Evolutionary conservation across 2,329 filamentous ascomycete species (phyloP).

Genomic region (Cordyceps sp.): DNA sequence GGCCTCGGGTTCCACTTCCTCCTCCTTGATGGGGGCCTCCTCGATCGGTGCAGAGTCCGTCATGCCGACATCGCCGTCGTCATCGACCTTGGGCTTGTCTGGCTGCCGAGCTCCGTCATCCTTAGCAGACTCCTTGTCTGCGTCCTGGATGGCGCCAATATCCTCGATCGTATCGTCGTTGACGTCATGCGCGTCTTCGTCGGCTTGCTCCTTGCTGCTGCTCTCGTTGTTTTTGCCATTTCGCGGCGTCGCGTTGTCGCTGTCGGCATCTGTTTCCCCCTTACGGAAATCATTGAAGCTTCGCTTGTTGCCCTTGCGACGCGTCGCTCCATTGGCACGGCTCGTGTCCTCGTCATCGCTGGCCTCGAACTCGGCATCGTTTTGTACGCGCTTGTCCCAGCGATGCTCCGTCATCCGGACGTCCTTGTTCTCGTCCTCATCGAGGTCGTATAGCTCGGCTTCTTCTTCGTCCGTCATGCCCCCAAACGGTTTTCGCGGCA

Average conservation of each 20-base stretch:
- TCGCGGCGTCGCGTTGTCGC: constrained; percentile 18
- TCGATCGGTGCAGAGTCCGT: constrained; percentile 17
- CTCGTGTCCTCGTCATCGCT: constrained; percentile 80
- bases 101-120: constrained; percentile 3
- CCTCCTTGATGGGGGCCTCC: constrained; percentile 20
- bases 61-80: constrained; percentile 36
- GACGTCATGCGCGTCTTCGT: constrained; percentile 16
- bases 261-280: constrained; percentile 19
- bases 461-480: constrained; percentile 52
- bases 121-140: constrained; percentile 10
- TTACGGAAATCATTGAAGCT: constrained; percentile 36
- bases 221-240: constrained; percentile 17
- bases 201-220: constrained; percentile 10
- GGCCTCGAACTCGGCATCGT: constrained; percentile 69
- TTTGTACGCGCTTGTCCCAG: constrained; percentile 63
- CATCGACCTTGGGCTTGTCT: constrained; percentile 20
- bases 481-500: constrained; percentile 43
- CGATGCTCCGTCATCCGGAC: constrained; percentile 64
- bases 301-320: constrained; percentile 28
- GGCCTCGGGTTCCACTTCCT: constrained; percentile 18
- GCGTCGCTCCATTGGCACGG: constrained; percentile 52
- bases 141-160: constrained; percentile 13
- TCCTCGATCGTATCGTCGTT: constrained; percentile 29
- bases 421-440: constrained; percentile 79
- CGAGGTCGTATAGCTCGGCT: constrained; percentile 48